These are phyloP conservation scores for Coniochaeta prunicola DNA, from an alignment of 2,329 filamentous ascomycete genomes.

Conservation along the genomic window DNA sequence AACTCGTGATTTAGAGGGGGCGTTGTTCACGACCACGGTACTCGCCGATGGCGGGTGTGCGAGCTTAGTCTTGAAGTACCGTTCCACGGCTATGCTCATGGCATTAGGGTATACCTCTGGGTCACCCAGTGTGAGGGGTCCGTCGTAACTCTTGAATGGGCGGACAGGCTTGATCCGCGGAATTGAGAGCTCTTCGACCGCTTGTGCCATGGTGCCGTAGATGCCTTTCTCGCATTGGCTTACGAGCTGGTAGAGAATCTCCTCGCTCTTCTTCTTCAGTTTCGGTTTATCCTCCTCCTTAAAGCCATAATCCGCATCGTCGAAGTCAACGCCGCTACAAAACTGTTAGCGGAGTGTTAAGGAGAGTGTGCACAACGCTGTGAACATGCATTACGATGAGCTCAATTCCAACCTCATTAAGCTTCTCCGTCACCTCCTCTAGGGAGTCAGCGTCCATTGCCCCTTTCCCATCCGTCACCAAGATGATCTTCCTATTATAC, in stretches of 20 bases:
- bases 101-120: slow-evolving; percentile 65
- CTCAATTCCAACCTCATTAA: slow-evolving; percentile 71
- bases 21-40: slow-evolving; percentile 55
- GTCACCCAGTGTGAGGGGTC: slow-evolving; percentile 73
- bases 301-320: slow-evolving; percentile 80
- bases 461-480: slow-evolving; percentile 77
- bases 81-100: slow-evolving; percentile 77
- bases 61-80: slow-evolving; percentile 80
- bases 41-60: slow-evolving; percentile 70
- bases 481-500: slow-evolving; percentile 70
- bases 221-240: slow-evolving; percentile 60
- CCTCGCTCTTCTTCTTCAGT: slow-evolving; percentile 70
- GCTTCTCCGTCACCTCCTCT: slow-evolving; percentile 61
- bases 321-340: slow-evolving; percentile 79
- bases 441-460: slow-evolving; percentile 66
- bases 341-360: background rate
- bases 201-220: slow-evolving; percentile 81
- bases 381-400: slow-evolving; percentile 65
- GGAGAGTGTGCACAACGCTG: background rate
- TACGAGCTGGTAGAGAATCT: slow-evolving; percentile 54
- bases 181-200: slow-evolving; percentile 69
- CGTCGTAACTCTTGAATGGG: slow-evolving; percentile 73
- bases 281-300: slow-evolving; percentile 81
- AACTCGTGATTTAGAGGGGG: slow-evolving; percentile 40
- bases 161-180: slow-evolving; percentile 71